Evolutionary conservation across 331 rosid genomes (phyloP).

Genomic region (Erythrophleum ivorense): DNA sequence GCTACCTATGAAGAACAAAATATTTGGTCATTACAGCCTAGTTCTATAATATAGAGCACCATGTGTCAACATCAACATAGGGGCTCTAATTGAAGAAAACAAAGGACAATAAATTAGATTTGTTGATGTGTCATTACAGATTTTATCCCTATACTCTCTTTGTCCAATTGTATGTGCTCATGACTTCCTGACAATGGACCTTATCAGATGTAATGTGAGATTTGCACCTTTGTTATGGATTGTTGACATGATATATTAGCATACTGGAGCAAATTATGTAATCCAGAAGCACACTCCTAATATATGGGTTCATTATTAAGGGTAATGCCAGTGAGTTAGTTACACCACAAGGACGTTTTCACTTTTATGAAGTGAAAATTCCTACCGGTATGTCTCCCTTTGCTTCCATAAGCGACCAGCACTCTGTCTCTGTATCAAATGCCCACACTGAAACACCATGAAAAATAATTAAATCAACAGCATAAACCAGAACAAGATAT

Average conservation of each 20-base stretch:
- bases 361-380: conserved; percentile 8
- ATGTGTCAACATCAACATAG: not conserved
- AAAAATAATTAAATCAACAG: conserved; percentile 25
- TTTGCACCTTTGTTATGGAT: not conserved
- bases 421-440: conserved; percentile 88
- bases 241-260: not conserved
- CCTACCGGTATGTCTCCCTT: conserved; percentile 90
- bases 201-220: conserved; percentile 10
- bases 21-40: conserved; percentile 29
- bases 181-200: conserved; percentile 4
- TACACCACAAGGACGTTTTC: conserved; percentile 8
- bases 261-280: conserved; percentile 18
- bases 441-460: conserved; percentile 76
- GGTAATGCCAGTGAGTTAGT: conserved; percentile 4
- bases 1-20: conserved; percentile 62
- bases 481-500: not conserved
- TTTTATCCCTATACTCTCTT: conserved; percentile 6
- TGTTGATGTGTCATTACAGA: not conserved
- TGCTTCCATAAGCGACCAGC: conserved; percentile 94
- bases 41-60: conserved; percentile 8
- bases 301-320: conserved; percentile 1
- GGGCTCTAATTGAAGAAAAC: conserved; percentile 20
- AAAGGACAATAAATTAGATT: not conserved
- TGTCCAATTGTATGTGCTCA: conserved; percentile 2
- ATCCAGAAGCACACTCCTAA: conserved; percentile 1